These are phyloP conservation scores for Solanum chacoense DNA, from an alignment of 305 asterid genomes.

Conservation along the genomic window DNA sequence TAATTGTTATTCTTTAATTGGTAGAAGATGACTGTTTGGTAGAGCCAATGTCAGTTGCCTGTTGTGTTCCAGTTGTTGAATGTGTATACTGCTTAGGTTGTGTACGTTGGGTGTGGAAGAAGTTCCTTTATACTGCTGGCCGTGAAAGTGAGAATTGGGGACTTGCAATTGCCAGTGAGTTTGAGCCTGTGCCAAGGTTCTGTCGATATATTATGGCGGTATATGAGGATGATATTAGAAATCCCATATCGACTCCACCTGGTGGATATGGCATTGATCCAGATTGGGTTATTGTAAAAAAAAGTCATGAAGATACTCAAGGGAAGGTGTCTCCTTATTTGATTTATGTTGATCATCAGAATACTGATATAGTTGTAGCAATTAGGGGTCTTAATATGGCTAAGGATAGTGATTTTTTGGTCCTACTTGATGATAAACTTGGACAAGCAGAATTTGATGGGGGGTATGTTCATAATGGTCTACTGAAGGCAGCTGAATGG, in stretches of 20 bases:
- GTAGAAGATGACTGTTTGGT: conserved; percentile 15
- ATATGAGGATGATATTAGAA: conserved; percentile 67
- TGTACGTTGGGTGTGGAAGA: conserved; percentile 95
- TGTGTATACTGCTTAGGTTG: conserved; percentile 92
- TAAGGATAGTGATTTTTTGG: conserved; percentile 69
- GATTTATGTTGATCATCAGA: conserved; percentile 73
- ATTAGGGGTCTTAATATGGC: conserved; percentile 81
- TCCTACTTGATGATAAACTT: conserved; percentile 71
- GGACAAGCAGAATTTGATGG: conserved; percentile 97
- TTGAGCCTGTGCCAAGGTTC: conserved; percentile 76
- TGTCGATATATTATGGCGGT: conserved; percentile 67
- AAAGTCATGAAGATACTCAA: conserved; percentile 39
- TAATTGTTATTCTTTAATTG: conserved; percentile 6
- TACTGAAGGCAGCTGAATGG: conserved; percentile 81
- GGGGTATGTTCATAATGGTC: conserved; percentile 89
- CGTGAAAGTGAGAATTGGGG: conserved; percentile 94
- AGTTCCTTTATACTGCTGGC: conserved; percentile 79
- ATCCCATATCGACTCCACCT: conserved; percentile 68
- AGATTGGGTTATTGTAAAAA: conserved; percentile 53
- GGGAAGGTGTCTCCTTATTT: conserved; percentile 77
- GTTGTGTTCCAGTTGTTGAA: conserved; percentile 83
- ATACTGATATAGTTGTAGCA: conserved; percentile 54
- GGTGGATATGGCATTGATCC: conserved; percentile 87
- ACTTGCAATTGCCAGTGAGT: conserved; percentile 67
- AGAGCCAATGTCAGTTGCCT: conserved; percentile 87